Percentiles rank a stretch among this genome's conserved stretches.
Evolutionary conservation across 495 filamentous ascomycete species (phyloP).

Genomic region (Talaromyces nanjingensis): DNA sequence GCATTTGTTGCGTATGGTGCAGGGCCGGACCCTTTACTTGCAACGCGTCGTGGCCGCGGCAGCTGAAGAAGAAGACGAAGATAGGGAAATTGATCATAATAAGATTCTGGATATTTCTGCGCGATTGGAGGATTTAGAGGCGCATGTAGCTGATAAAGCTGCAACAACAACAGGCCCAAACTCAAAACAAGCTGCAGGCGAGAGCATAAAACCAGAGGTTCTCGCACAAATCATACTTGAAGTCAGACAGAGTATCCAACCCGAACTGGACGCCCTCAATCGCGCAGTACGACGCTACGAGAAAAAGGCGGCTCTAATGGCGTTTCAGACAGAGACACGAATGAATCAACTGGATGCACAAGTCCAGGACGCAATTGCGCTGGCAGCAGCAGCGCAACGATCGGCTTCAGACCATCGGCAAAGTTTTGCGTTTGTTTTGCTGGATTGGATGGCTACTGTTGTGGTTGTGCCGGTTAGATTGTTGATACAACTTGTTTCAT

Average conservation of each 20-base stretch:
- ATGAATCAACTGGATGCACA: constrained; percentile 62
- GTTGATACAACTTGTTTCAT: background rate
- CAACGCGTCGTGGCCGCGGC: constrained; percentile 63
- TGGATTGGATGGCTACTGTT: constrained; percentile 8
- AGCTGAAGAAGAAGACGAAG: constrained; percentile 32
- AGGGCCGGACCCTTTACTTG: constrained; percentile 72
- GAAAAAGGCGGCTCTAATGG: constrained; percentile 68
- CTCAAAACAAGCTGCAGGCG: background rate
- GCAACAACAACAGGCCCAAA: constrained; percentile 9
- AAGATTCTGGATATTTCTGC: constrained; percentile 51
- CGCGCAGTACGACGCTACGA: constrained; percentile 92
- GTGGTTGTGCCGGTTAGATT: constrained; percentile 6
- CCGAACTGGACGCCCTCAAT: constrained; percentile 82
- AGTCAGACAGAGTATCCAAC: constrained; percentile 58
- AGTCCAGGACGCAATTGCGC: constrained; percentile 67
- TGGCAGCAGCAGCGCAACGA: constrained; percentile 69
- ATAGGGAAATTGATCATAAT: constrained; percentile 25
- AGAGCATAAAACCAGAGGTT: constrained; percentile 21
- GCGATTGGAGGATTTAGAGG: constrained; percentile 68
- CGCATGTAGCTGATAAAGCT: constrained; percentile 40
- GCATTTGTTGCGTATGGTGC: constrained; percentile 74
- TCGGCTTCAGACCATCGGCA: constrained; percentile 15
- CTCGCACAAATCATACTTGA: constrained; percentile 49
- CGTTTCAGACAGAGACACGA: constrained; percentile 67
- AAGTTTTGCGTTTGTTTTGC: constrained; percentile 4